Percentiles rank a stretch among this genome's conserved stretches.
Evolutionary conservation across 164 flowering plant genomes (phyloP).

Genomic region (Vitis riparia): DNA sequence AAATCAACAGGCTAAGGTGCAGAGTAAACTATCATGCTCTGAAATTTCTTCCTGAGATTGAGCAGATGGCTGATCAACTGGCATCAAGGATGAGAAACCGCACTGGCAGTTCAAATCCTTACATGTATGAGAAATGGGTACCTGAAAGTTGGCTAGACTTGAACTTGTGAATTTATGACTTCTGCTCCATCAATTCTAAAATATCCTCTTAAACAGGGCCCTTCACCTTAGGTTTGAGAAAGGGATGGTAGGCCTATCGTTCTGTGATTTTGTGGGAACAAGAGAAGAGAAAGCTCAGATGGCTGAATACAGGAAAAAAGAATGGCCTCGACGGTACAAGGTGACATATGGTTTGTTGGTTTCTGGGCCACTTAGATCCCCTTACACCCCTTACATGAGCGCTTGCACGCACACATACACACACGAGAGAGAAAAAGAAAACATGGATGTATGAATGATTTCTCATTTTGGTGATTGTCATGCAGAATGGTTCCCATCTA

Average conservation of each 20-base stretch:
- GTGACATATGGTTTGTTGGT: constrained; percentile 26
- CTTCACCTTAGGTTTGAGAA: constrained; percentile 99
- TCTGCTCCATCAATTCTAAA: not conserved
- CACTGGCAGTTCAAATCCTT: constrained; percentile 79
- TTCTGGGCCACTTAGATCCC: too few species aligned
- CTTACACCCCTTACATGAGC: too few species aligned
- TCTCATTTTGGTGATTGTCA: constrained; percentile 11
- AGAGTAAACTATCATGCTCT: constrained; percentile 96
- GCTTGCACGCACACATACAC: too few species aligned
- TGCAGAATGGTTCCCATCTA: constrained; percentile 97
- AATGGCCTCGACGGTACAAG: constrained; percentile 99
- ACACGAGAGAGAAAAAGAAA: not conserved
- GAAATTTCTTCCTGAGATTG: constrained; percentile 90
- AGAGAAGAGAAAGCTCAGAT: constrained; percentile 89
- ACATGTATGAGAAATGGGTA: constrained; percentile 54
- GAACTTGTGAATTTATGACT: not conserved
- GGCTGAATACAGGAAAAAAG: constrained; percentile 92
- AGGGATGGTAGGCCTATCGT: constrained; percentile 98
- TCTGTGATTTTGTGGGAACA: constrained; percentile 98
- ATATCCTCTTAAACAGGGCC: constrained; percentile 58
- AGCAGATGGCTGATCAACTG: constrained; percentile 83
- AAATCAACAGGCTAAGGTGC: constrained; percentile 91
- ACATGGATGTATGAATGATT: not conserved
- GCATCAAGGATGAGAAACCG: constrained; percentile 94
- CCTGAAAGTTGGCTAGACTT: constrained; percentile 1